These are phyloP conservation scores for Ramularia endophylla DNA, from an alignment of 2,329 filamentous ascomycete species.

Conservation along the genomic window DNA sequence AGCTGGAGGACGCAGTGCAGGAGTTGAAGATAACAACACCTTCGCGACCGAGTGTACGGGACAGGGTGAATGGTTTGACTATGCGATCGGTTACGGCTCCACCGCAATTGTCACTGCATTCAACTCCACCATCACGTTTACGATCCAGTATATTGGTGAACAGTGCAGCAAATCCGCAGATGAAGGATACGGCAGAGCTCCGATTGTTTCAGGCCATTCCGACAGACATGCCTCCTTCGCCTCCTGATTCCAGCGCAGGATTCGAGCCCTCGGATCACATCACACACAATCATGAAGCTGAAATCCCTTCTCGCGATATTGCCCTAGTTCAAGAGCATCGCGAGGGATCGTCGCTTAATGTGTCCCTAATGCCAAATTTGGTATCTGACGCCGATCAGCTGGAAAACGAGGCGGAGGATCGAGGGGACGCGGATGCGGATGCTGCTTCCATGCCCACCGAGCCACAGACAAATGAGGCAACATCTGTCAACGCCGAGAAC, in stretches of 20 bases:
- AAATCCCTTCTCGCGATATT: no score
- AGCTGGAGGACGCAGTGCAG: conserved; percentile 10
- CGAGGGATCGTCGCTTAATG: no score
- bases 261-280: conserved; percentile 14
- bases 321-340: no score
- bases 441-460: no score
- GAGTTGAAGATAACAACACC: conserved; percentile 16
- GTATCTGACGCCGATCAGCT: no score
- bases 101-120: conserved; percentile 39
- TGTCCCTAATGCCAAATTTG: no score
- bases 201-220: conserved; percentile 27
- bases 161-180: no score
- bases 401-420: no score
- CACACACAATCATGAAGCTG: no score
- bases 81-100: conserved; percentile 33
- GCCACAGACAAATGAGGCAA: no score
- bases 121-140: conserved; percentile 37
- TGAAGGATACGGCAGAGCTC: conserved; percentile 7
- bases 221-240: conserved; percentile 30
- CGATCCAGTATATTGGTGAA: conserved; percentile 25
- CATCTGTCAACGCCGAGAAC: no score
- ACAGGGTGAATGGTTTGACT: conserved; percentile 16
- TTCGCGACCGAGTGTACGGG: conserved; percentile 15
- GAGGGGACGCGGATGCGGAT: no score
- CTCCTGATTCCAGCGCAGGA: conserved; percentile 30